Base-by-base conservation (phyloP, 257 asterid species). In the Fraxinus excelsior region DNA sequence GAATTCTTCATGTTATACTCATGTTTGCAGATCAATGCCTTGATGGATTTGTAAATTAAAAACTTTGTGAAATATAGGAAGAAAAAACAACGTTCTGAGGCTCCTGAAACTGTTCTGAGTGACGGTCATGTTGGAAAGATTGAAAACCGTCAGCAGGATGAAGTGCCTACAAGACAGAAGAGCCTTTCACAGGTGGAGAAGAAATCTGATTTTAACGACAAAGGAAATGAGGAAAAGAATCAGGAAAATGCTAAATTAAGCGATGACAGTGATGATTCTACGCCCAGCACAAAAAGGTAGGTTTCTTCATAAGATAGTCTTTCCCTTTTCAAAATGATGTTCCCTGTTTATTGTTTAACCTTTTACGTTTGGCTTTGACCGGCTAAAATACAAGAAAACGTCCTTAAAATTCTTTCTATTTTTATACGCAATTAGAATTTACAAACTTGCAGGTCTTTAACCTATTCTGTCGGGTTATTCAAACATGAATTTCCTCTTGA, bases 51-150 rank as follows among this genome's bases (percentile, higher is more conserved):
- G 38, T 25, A 53, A 40, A 69, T 70, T 53, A 25, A 13, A 35
- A 58, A 65, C 13, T 5, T 31, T 76, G 38, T 26, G 34, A 46
- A 65, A 77, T 66, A 66, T 80, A 96, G 97, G 90, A 82, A 80
- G 83, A 95, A 91, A 88, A 90, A 85, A 80, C 92, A 64, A n/a
- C 76, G 87, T 14, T 66, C 82, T 72, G 91, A 77, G 84, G 86
- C 77, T 77, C 70, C 72, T 78, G 89, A 70, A 71, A 70, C 72
- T 79, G 76, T 80, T 80, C 84, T 76, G 28, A 78, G 74, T 25
- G 88, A 82, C 74, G 82, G 13, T 77, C 79, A 62, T 8, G 51
- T 37, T 35, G 85, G 83, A 42, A 82, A 85, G 75, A 37, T 31
- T 49, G 79, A 84, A 81, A 82, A 76, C 35, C 31, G 85, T 74